Evolutionary conservation across 768 basidiomycete species (phyloP).

Genomic region (Amylocystis lapponica): DNA sequence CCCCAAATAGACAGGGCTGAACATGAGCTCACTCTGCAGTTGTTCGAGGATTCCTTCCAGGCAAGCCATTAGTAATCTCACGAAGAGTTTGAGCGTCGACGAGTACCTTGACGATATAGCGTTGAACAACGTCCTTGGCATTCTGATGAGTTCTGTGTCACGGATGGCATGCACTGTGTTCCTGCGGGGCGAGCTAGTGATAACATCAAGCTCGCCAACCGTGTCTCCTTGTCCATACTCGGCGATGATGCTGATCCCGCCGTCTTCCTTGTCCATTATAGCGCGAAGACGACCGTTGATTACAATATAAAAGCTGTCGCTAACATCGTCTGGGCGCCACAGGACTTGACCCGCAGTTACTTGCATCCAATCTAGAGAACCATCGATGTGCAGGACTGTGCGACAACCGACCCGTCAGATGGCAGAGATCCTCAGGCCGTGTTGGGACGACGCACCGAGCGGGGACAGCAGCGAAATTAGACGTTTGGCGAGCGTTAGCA

Average conservation of each 20-base stretch:
- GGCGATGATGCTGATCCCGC: constrained; percentile 73
- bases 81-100: background rate
- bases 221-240: constrained; percentile 98
- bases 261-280: constrained; percentile 72
- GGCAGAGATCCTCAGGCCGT: background rate
- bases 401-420: too few relatives aligned
- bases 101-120: constrained; percentile 81
- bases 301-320: constrained; percentile 97
- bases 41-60: constrained; percentile 68
- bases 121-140: constrained; percentile 97
- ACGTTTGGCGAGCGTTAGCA: constrained; percentile 94
- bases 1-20: background rate
- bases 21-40: constrained; percentile 58
- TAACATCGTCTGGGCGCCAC: constrained; percentile 85
- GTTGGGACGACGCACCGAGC: constrained; percentile 47
- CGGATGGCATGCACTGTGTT: constrained; percentile 97
- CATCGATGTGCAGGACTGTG: constrained; percentile 91
- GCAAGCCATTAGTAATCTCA: background rate
- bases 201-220: constrained; percentile 96
- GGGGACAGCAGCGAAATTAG: constrained; percentile 93
- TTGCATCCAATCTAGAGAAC: constrained; percentile 97
- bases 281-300: constrained; percentile 94
- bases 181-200: constrained; percentile 80
- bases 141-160: constrained; percentile 93
- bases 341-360: constrained; percentile 92